Base-by-base conservation (phyloP, 805 yeast genomes). In the Candida nonsorbophila region DNA sequence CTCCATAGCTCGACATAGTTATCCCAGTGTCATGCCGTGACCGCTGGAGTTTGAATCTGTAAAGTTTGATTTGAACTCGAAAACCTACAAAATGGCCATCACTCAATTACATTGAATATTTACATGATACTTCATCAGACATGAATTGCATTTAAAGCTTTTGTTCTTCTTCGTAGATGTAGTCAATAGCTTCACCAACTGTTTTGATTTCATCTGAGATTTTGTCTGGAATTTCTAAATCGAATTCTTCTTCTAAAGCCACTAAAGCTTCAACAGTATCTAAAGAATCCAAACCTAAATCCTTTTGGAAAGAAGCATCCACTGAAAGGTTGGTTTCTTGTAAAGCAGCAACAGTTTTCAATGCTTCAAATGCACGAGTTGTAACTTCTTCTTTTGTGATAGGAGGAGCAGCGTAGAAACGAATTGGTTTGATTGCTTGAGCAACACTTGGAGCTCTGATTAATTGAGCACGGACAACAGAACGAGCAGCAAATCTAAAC, bases 231-330 rank as follows among this genome's bases (percentile, higher is more conserved):
- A 84, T 77, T 55, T 81, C 84, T 52, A 85, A 74, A 49, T 84
- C 86, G 45, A 77, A 77, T 55, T 79, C 71, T 70, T 88, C 96
- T 69, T 90, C 98, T 51, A 90, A 80, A 34, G 95, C 95, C 59
- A 92, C 95, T 47, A 92, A 73, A 32, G 92, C 88, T 67, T 90
- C 98, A 39, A 90, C 95, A 40, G 92, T 83, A 53, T 90, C 98
- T 44, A 90, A 72, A 7, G 95, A 84, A 61, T 90, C 98, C 53
- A 84, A 73, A n/a, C 88, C 90, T 44, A 84, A 72, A 50, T 84
- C 94, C 42, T 71, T 74, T 38, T 71, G 67, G 56, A 79, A 77
- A 28, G 76, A 67, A 7, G 84, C 67, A 17, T 60, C 67, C 44
- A 58, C 54, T 20, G 64, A 32, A 30, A 64, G 51, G 36, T 55